Base-by-base conservation (phyloP, 306 rosid species). In the Pterocarpus santalinus region DNA sequence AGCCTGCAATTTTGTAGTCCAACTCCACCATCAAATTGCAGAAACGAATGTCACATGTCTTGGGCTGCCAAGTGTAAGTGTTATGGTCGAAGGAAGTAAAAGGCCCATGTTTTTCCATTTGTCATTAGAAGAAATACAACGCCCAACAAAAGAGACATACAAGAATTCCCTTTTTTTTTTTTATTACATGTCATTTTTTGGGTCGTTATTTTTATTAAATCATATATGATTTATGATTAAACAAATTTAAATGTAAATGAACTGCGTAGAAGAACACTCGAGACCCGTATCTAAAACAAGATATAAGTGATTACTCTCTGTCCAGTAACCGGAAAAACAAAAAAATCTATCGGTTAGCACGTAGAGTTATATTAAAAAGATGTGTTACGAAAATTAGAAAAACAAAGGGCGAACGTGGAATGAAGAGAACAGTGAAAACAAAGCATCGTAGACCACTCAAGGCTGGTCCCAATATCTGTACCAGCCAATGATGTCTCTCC, bases 381-480 rank as follows among this genome's bases (percentile, higher is more conserved):
- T 2, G 2, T 41, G 38, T 65, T 11, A 47, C 44, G 65, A 47
- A 68, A 75, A 67, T 36, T 3, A 15, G 12, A 28, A n/a, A 72
- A 39, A 9, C 60, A 61, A 65, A 76, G 41, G 7, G 71, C 2
- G 49, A 55, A 83, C 87, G 90, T 87, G 90, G 85, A 77, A 51
- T 9, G 17, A 53, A 63, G 79, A 62, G 85, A 83, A 36, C 61
- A 71, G 30, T 28, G 83, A 67, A 81, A 61, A 68, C 30, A 46
- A 55, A 17, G 64, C 80, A 68, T 63, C 82, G 47, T 57, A 75
- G 44, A 84, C 97, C 97, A 91, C 97, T 33, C 87, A 81, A 84
- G 58, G 62, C 49, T 12, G 88, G 90, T 85, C 88, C 87, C 90
- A 77, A 87, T 80, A 93, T 93, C 99, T 85, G 65, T 72, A 88